Base-by-base conservation (phyloP, 306 rosid genomes). In the Castanea sativa region DNA sequence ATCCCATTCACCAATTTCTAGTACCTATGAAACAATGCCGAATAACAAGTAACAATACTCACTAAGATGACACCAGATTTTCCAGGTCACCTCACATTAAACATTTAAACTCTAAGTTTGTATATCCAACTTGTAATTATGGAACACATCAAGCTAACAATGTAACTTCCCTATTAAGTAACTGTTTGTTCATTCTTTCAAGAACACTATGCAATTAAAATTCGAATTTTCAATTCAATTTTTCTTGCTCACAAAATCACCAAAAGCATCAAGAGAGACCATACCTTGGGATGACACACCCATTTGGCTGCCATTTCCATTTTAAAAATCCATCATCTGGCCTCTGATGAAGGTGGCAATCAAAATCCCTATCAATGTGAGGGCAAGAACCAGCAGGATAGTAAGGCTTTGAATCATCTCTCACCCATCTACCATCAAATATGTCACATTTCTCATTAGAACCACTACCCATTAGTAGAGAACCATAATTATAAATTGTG, bases 291-390 rank as follows among this genome's bases (percentile, higher is more conserved):
- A 95, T 87, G 61, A 89, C 83, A 80, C 99, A 95, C 32, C 83
- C 89, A 78, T 88, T 84, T 21, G 99, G 99, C 87, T 89, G 91
- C 99, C 98, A 95, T 87, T 67, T 95, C 99, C 99, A 95, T 73
- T 89, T 93, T 20, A 88, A 82, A 85, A 85, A 95, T 6, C 77
- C 96, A 4, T 73, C 51, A 69, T 95, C 99, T 29, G 97, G 92
- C 83, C 99, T 93, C 27, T 88, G 85, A 81, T 95, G 91, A n/a
- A 83, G 81, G 80, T 87, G 88, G 58, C 99, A 95, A 84, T 95
- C 89, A 57, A 93, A 95, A 78, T 87, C 94, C 85, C 81, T 83
- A 79, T 91, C 99, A 9, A 91, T 83, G 67, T 78, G 60, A 11
- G 98, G 99, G 79, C 99, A 95, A 71, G 98, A 93, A 58, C 99